Evolutionary conservation across 495 filamentous ascomycete genomes (phyloP).

Genomic region (Xeromyces bisporus): DNA sequence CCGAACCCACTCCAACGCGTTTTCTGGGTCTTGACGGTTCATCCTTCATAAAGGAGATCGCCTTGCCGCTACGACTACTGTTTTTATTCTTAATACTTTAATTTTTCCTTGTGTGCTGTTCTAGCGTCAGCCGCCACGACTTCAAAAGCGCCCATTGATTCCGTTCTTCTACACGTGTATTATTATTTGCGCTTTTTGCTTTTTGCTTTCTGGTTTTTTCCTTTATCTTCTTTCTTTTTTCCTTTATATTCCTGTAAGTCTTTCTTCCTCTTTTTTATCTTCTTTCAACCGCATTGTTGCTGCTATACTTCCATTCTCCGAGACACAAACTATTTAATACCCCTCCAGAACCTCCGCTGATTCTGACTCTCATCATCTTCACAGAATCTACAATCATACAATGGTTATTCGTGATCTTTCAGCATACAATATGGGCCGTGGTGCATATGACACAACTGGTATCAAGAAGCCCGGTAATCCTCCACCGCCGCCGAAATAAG

Average conservation of each 20-base stretch:
- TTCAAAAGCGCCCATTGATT: too few species aligned
- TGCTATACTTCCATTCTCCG: neutral
- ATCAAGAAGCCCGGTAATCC: slow-evolving; percentile 40
- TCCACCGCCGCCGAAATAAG: slow-evolving; percentile 24
- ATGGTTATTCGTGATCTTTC: slow-evolving; percentile 36
- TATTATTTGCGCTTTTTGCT: too few species aligned
- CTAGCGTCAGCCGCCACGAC: too few species aligned
- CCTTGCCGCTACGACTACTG: too few species aligned
- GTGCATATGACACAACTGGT: slow-evolving; percentile 43
- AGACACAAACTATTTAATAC: neutral
- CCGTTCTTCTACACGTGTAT: too few species aligned
- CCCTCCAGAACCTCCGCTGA: neutral
- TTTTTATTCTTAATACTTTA: too few species aligned
- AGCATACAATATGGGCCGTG: slow-evolving; percentile 40
- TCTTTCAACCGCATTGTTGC: neutral
- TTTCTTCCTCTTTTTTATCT: neutral
- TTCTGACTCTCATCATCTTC: slow-evolving; percentile 18
- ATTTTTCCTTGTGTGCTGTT: too few species aligned
- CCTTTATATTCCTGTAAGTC: neutral
- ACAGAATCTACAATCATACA: slow-evolving; percentile 19
- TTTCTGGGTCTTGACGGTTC: neutral
- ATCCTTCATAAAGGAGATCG: slow-evolving; percentile 21
- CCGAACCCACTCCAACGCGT: slow-evolving; percentile 16
- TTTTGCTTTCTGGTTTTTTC: too few species aligned
- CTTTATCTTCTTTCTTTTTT: too few species aligned